Evolutionary conservation across 805 yeast genomes (phyloP).

Genomic region (Yarrowia sp.): DNA sequence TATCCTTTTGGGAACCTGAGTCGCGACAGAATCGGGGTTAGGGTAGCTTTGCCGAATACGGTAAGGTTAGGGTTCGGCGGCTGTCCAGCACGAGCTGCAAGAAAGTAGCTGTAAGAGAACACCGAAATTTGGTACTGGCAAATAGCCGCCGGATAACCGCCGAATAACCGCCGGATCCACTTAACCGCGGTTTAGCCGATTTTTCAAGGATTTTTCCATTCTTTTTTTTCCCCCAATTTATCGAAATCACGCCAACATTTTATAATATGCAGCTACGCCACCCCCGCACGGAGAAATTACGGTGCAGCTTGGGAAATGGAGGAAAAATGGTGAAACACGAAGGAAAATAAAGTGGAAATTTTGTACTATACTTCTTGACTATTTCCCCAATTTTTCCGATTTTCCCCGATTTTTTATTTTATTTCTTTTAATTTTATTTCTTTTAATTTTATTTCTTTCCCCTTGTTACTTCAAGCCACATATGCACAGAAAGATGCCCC

Average conservation of each 20-base stretch:
- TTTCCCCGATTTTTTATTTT: neutral
- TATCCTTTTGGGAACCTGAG: conserved; percentile 25
- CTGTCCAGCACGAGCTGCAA: neutral
- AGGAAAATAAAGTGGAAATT: too few relatives aligned
- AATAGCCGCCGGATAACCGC: too few relatives aligned
- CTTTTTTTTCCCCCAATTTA: neutral
- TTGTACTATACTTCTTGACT: too few relatives aligned
- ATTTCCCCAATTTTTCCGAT: neutral
- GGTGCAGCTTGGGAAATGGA: neutral
- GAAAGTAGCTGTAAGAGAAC: neutral
- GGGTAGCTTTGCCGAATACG: conserved; percentile 17
- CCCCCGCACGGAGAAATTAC: conserved; percentile 32
- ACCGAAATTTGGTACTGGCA: too few relatives aligned
- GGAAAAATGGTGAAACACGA: too few relatives aligned
- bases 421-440: neutral
- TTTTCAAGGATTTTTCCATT: neutral
- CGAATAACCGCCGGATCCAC: too few relatives aligned
- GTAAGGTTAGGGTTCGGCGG: conserved; percentile 20
- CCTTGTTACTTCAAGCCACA: neutral
- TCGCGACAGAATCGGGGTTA: conserved; percentile 28
- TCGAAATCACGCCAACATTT: neutral
- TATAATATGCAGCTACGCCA: conserved; percentile 10
- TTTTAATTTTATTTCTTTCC: neutral
- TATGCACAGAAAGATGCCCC: neutral
- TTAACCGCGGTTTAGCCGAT: neutral